A percentile compares a stretch with the other conserved stretches of the same genome.
Evolutionary conservation across 768 basidiomycete species (phyloP).

Genomic region (Rhizopogon rudus): DNA sequence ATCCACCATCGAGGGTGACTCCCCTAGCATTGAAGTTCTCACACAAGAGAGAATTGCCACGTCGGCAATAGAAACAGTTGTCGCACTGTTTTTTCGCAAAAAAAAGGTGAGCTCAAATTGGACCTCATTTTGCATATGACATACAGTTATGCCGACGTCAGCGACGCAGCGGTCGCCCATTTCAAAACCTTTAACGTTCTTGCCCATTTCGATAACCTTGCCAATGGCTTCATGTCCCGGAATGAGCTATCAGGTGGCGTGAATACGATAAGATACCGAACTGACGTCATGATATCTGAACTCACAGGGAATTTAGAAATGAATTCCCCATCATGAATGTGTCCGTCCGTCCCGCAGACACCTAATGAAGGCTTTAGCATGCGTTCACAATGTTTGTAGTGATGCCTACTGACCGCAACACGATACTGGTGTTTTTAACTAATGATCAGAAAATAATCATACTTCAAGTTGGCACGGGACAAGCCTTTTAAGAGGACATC

Average conservation of each 20-base stretch:
- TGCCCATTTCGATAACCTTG: constrained; percentile 65
- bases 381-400: neutral
- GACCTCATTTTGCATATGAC: constrained; percentile 15
- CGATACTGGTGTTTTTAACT: neutral
- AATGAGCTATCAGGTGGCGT: constrained; percentile 44
- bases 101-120: constrained; percentile 1
- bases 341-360: constrained; percentile 58
- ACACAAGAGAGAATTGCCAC: constrained; percentile 78
- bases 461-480: neutral
- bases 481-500: constrained; percentile 74
- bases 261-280: constrained; percentile 8
- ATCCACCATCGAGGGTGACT: constrained; percentile 78
- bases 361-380: constrained; percentile 25
- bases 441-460: neutral
- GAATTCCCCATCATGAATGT: constrained; percentile 63
- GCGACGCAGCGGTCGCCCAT: constrained; percentile 82
- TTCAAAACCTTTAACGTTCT: constrained; percentile 72
- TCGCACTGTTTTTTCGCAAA: constrained; percentile 51
- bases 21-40: constrained; percentile 82
- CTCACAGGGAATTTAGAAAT: constrained; percentile 54
- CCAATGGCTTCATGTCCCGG: constrained; percentile 79
- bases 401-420: neutral
- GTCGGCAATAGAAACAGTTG: constrained; percentile 82
- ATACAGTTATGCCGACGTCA: constrained; percentile 69
- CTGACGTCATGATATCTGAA: constrained; percentile 15